A percentile compares a stretch with the other conserved stretches of the same genome.
phyloP scores from a whole-genome alignment of 306 rosid species.

The Urtica urens region DNA sequence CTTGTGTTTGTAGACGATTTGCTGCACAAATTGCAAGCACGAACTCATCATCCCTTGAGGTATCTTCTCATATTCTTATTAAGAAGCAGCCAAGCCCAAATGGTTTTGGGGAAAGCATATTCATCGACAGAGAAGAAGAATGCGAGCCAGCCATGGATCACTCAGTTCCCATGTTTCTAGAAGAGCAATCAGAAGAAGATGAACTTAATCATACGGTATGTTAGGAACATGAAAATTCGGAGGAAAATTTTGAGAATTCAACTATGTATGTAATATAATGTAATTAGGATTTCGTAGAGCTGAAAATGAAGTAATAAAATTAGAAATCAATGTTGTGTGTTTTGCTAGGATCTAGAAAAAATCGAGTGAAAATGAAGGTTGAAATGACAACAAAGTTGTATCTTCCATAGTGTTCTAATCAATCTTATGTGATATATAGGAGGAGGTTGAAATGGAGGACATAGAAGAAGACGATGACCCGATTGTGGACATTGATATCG shows the following conservation, averaged over 20 bases:
- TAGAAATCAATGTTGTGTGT: too few species aligned
- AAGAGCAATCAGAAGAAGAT: conserved; percentile 30
- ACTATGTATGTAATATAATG: too few species aligned
- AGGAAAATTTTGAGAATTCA: too few species aligned
- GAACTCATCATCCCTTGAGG: conserved; percentile 38
- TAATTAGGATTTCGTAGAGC: too few species aligned
- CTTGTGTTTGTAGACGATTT: conserved; percentile 44
- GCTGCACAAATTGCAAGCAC: conserved; percentile 70
- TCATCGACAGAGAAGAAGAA: conserved; percentile 73
- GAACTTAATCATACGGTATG: conserved; percentile 58
- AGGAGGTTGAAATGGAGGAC: conserved; percentile 96
- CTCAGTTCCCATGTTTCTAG: conserved; percentile 86
- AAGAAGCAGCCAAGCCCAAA: conserved; percentile 35
- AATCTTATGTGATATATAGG: conserved; percentile 14
- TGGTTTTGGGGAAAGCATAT: conserved; percentile 60
- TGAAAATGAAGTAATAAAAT: too few species aligned
- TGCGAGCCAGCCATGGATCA: conserved; percentile 40
- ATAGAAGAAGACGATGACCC: conserved; percentile 52
- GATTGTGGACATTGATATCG: conserved; percentile 51
- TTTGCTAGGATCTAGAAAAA: too few species aligned
- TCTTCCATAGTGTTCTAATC: too few species aligned
- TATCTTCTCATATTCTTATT: conserved; percentile 14
- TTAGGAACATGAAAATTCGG: too few species aligned
- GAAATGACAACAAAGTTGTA: too few species aligned
- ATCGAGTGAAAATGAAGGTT: too few species aligned